These are phyloP conservation scores for Solanum megistacrolobum DNA, from an alignment of 257 asterid species.

Conservation along the genomic window DNA sequence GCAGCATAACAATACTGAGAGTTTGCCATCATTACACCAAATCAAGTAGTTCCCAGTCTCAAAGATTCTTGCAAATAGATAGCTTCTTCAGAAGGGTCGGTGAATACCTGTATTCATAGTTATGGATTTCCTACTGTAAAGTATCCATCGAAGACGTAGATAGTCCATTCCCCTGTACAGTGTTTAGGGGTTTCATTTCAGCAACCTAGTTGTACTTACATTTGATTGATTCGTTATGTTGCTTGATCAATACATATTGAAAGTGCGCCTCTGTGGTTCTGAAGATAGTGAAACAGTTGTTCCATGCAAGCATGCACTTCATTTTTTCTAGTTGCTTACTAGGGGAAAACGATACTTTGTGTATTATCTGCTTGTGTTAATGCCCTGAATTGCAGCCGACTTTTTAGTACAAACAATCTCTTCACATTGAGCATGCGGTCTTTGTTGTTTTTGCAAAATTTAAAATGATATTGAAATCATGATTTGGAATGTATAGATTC, in stretches of 20 bases:
- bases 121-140: background rate
- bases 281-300: background rate
- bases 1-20: conserved; percentile 35
- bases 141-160: background rate
- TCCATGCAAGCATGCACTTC: background rate
- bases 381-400: background rate
- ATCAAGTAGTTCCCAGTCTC: conserved; percentile 30
- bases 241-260: background rate
- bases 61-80: conserved; percentile 56
- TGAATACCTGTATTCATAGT: background rate
- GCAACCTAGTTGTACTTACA: background rate
- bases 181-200: background rate
- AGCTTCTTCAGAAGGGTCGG: conserved; percentile 55
- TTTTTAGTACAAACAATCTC: background rate
- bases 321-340: background rate
- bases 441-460: background rate
- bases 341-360: background rate
- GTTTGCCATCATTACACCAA: conserved; percentile 21
- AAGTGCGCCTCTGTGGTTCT: background rate
- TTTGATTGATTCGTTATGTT: background rate
- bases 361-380: background rate
- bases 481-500: background rate
- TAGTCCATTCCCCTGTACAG: background rate
- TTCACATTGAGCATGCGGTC: background rate
- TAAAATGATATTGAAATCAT: background rate